phyloP scores from a whole-genome alignment of 1,139 yeast genomes.

The Nadsonia commutata region DNA sequence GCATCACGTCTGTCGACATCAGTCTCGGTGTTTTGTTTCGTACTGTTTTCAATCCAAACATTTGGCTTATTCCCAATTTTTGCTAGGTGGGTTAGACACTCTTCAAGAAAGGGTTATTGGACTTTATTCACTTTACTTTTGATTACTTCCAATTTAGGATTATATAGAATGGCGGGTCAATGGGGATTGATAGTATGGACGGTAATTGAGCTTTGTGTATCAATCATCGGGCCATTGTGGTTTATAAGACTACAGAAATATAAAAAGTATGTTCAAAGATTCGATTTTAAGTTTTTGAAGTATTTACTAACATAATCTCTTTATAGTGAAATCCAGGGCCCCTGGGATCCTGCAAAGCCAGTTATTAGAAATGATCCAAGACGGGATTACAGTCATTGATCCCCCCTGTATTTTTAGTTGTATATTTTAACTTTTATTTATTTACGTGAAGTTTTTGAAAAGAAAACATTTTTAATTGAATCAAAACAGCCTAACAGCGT shows the following conservation, averaged over 20 bases:
- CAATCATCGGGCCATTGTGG: conserved; percentile 53
- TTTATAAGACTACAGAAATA: conserved; percentile 60
- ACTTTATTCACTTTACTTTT: conserved; percentile 14
- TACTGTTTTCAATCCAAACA: conserved; percentile 54
- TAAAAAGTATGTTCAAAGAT: conserved; percentile 31
- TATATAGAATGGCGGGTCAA: conserved; percentile 28
- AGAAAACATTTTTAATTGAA: too few relatives aligned
- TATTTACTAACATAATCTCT: too few relatives aligned
- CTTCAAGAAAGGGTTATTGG: conserved; percentile 14
- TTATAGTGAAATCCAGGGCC: conserved; percentile 58
- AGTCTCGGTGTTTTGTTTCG: conserved; percentile 67
- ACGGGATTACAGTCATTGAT: too few relatives aligned
- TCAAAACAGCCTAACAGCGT: too few relatives aligned
- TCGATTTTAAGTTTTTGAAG: neutral
- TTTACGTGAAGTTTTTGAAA: too few relatives aligned
- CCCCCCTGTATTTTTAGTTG: too few relatives aligned
- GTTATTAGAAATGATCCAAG: conserved; percentile 12
- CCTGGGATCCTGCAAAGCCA: conserved; percentile 88
- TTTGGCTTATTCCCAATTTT: conserved; percentile 63
- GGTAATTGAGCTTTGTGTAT: conserved; percentile 31
- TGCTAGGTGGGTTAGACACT: conserved; percentile 38
- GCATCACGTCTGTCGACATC: conserved; percentile 73
- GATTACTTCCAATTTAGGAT: conserved; percentile 18
- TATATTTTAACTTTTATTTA: too few relatives aligned
- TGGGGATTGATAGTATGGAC: conserved; percentile 36